Evolutionary conservation across 306 rosid species (phyloP).

Genomic region (Aeschynomene evenia): DNA sequence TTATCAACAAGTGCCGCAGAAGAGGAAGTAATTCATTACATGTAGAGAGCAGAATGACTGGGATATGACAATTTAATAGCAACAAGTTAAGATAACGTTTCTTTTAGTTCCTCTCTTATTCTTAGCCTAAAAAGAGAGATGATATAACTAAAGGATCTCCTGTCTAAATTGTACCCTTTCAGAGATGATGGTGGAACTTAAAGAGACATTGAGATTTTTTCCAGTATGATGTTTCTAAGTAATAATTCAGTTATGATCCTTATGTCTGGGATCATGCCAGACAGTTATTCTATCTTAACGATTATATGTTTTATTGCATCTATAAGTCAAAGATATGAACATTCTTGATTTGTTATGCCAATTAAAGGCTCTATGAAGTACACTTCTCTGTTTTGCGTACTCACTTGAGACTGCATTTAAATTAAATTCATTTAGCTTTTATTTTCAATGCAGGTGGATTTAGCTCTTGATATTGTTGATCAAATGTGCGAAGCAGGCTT

Average conservation of each 20-base stretch:
- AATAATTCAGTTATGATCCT: background rate
- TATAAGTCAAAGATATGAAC: background rate
- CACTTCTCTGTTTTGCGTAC: background rate
- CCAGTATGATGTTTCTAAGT: background rate
- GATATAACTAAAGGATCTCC: too few species aligned
- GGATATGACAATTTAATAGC: too few species aligned
- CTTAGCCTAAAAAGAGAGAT: too few species aligned
- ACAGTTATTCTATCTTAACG: background rate
- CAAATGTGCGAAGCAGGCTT: constrained; percentile 66
- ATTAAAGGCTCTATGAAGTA: background rate
- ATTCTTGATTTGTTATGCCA: background rate
- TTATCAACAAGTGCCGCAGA: too few species aligned
- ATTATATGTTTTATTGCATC: background rate
- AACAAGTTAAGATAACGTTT: too few species aligned
- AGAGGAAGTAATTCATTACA: too few species aligned
- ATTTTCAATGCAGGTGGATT: constrained; percentile 55
- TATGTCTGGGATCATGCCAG: background rate
- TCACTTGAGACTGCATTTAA: constrained; percentile 9
- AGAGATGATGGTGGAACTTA: too few species aligned
- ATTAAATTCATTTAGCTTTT: background rate
- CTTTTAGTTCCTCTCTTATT: too few species aligned
- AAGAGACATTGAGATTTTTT: background rate
- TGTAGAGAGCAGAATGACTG: too few species aligned
- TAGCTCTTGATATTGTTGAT: constrained; percentile 66
- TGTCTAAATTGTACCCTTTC: background rate